Conservation (phyloP, 2,329 filamentous ascomycete genomes). For the Drechslera avenae region DNA sequence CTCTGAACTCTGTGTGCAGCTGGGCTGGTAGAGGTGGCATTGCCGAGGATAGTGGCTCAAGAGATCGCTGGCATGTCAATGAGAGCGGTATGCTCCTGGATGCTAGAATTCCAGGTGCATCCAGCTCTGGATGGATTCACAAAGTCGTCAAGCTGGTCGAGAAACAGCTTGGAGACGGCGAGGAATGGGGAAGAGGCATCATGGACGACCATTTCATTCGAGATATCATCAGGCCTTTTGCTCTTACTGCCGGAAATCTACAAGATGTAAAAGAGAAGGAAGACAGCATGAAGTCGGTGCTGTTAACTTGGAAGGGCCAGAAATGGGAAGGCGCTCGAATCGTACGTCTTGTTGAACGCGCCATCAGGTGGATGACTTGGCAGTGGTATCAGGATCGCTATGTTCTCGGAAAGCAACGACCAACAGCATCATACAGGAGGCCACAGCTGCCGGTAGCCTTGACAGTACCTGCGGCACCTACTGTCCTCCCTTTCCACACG, state of each 20-base stretch:
- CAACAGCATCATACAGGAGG: constrained; percentile 67
- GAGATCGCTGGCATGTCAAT: constrained; percentile 93
- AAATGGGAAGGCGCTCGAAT: constrained; percentile 89
- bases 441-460: constrained; percentile 75
- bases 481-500: constrained; percentile 94
- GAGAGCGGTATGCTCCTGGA: constrained; percentile 82
- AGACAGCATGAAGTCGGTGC: constrained; percentile 42
- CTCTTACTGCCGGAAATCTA: constrained; percentile 41
- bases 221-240: constrained; percentile 54
- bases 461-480: constrained; percentile 84
- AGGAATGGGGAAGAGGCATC: constrained; percentile 79
- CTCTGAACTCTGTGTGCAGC: constrained; percentile 93
- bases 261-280: constrained; percentile 45
- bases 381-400: constrained; percentile 88
- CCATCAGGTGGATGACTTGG: constrained; percentile 76
- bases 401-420: constrained; percentile 62
- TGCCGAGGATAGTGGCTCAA: constrained; percentile 70
- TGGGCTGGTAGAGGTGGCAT: constrained; percentile 91
- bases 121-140: constrained; percentile 80
- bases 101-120: constrained; percentile 63
- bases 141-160: constrained; percentile 89
- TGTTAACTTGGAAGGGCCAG: constrained; percentile 67
- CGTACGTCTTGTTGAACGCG: constrained; percentile 81
- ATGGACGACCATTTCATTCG: constrained; percentile 56
- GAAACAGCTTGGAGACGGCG: constrained; percentile 84